These are phyloP conservation scores for Lasiosphaeris hirsuta DNA, from an alignment of 495 filamentous ascomycete species.

Conservation along the genomic window DNA sequence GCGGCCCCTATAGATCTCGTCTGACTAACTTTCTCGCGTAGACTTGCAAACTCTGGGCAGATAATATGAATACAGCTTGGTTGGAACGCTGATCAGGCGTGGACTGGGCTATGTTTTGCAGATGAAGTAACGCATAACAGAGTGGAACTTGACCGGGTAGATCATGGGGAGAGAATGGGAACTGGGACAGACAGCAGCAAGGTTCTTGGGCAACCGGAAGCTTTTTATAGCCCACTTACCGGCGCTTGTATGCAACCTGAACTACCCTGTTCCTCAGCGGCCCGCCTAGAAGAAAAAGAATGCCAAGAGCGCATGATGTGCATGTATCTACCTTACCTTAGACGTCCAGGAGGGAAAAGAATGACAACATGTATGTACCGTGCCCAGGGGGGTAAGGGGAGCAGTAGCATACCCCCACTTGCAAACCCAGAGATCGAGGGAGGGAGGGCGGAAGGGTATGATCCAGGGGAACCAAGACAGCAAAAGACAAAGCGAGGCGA, in stretches of 20 bases:
- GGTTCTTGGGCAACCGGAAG: neutral
- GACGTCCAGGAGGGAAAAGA: neutral
- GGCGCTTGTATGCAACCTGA: slow-evolving; percentile 3
- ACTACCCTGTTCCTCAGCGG: neutral
- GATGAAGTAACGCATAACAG: slow-evolving; percentile 12
- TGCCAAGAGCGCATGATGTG: slow-evolving; percentile 21
- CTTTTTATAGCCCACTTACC: slow-evolving; percentile 12
- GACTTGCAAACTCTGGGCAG: neutral
- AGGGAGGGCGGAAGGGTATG: neutral
- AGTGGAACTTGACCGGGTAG: slow-evolving; percentile 5
- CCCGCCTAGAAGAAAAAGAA: slow-evolving; percentile 1
- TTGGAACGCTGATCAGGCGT: slow-evolving; percentile 16
- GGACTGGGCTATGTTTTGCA: slow-evolving; percentile 5
- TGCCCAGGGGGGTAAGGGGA: neutral
- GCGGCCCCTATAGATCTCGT: no score
- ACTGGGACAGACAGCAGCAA: slow-evolving; percentile 2
- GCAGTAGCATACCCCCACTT: neutral
- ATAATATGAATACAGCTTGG: neutral
- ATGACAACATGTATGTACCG: slow-evolving; percentile 8
- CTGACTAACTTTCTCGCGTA: slow-evolving; percentile 4
- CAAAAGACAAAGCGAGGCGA: slow-evolving; percentile 9
- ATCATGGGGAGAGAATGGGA: slow-evolving; percentile 4
- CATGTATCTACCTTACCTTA: slow-evolving; percentile 12
- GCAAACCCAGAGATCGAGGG: slow-evolving; percentile 7
- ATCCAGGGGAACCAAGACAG: slow-evolving; percentile 9